Evolutionary conservation across 345 rosid genomes (phyloP).

Genomic region (Citrus trifoliata): DNA sequence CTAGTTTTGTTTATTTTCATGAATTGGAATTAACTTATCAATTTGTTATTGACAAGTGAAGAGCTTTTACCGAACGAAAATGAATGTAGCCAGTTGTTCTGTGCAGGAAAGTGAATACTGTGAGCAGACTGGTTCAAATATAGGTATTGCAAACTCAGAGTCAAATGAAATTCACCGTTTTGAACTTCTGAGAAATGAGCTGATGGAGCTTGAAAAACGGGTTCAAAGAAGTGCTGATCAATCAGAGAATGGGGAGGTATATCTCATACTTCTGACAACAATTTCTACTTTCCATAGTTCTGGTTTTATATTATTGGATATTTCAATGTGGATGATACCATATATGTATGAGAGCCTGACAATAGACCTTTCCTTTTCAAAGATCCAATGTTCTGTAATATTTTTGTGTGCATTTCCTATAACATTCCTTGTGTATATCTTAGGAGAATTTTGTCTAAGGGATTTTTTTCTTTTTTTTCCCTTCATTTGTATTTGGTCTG

Average conservation of each 20-base stretch:
- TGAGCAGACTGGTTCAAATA: conserved; percentile 31
- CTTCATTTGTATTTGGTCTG: not conserved
- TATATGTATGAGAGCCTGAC: not conserved
- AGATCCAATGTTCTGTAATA: not conserved
- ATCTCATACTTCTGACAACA: not conserved
- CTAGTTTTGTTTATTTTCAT: not conserved
- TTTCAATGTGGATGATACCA: not conserved
- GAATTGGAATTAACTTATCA: not conserved
- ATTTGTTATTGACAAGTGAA: conserved; percentile 1
- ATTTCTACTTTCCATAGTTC: not conserved
- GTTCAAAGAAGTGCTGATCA: conserved; percentile 73
- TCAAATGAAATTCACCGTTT: conserved; percentile 72
- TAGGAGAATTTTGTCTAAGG: not conserved
- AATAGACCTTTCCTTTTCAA: not conserved
- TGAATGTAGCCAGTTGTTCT: conserved; percentile 13
- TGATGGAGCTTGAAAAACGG: conserved; percentile 89
- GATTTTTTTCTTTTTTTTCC: not conserved
- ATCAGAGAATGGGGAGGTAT: conserved; percentile 66
- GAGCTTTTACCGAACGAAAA: conserved; percentile 5
- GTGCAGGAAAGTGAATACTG: conserved; percentile 54
- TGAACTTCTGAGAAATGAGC: conserved; percentile 78
- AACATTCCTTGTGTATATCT: not conserved
- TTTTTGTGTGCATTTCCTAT: not conserved
- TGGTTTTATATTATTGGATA: not conserved
- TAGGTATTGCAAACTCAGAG: conserved; percentile 38